Evolutionary conservation across 768 basidiomycete genomes (phyloP).

Genomic region (Hemileccinum impolitum): DNA sequence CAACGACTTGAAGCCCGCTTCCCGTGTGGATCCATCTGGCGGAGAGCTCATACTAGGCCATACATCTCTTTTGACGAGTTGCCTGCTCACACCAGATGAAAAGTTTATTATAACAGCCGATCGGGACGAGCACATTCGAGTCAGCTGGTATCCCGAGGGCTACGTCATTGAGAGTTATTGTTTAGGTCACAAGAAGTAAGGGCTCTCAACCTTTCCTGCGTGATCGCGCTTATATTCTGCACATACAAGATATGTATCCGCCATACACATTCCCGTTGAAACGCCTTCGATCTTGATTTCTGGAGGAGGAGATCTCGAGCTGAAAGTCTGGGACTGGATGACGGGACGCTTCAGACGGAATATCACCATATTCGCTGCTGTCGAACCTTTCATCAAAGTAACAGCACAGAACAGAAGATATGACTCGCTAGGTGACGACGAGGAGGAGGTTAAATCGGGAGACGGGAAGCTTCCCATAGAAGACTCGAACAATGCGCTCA

Average conservation of each 20-base stretch:
- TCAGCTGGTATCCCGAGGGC: conserved; percentile 87
- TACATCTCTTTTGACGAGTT: conserved; percentile 76
- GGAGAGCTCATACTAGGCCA: conserved; percentile 82
- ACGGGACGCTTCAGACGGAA: conserved; percentile 51
- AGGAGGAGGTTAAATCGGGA: no score
- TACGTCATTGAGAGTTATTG: conserved; percentile 85
- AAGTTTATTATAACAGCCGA: conserved; percentile 85
- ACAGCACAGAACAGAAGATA: conserved; percentile 31
- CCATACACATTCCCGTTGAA: conserved; percentile 63
- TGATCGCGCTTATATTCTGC: neutral
- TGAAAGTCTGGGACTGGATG: conserved; percentile 83
- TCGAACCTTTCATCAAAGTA: conserved; percentile 45
- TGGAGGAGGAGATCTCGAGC: conserved; percentile 78
- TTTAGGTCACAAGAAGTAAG: conserved; percentile 79
- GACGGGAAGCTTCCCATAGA: neutral
- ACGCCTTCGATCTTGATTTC: conserved; percentile 59
- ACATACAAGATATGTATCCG: conserved; percentile 69
- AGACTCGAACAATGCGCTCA: conserved; percentile 15
- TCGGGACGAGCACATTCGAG: conserved; percentile 91
- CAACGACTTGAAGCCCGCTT: conserved; percentile 34
- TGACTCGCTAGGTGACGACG: conserved; percentile 21
- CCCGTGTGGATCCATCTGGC: conserved; percentile 67
- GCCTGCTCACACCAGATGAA: conserved; percentile 65
- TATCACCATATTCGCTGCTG: conserved; percentile 46
- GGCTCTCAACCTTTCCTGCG: conserved; percentile 1